Evolutionary conservation across 1,139 yeast genomes (phyloP).

Genomic region (Magnusiomyces clavatus): DNA sequence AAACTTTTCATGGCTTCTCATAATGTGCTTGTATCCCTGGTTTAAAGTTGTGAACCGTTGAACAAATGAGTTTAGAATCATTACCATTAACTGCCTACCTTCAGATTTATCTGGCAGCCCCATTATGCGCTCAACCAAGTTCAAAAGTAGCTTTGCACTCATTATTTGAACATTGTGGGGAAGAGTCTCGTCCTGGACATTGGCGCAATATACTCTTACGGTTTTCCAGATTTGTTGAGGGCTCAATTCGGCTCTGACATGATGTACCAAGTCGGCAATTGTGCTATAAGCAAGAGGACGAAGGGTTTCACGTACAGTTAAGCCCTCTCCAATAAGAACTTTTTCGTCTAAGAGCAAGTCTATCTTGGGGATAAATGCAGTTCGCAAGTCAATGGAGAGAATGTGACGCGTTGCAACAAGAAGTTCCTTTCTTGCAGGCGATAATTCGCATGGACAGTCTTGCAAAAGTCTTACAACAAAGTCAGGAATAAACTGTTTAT

Average conservation of each 20-base stretch:
- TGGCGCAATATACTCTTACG: constrained; percentile 72
- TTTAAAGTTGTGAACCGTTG: constrained; percentile 73
- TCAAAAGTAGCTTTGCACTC: constrained; percentile 88
- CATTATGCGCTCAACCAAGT: constrained; percentile 82
- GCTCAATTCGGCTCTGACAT: constrained; percentile 77
- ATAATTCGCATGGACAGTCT: constrained; percentile 94
- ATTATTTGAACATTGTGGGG: constrained; percentile 91
- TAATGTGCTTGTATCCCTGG: constrained; percentile 58
- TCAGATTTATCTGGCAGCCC: constrained; percentile 76
- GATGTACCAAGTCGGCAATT: constrained; percentile 92
- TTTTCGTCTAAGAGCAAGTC: constrained; percentile 80
- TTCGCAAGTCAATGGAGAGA: constrained; percentile 77
- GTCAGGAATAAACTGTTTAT: constrained; percentile 70
- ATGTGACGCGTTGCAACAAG: constrained; percentile 94
- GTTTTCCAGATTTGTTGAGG: constrained; percentile 85
- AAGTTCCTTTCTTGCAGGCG: constrained; percentile 87
- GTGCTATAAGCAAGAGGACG: constrained; percentile 88
- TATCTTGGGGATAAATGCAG: constrained; percentile 76
- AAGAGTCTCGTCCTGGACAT: constrained; percentile 72
- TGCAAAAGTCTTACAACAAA: constrained; percentile 77
- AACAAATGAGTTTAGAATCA: constrained; percentile 79
- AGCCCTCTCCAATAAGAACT: constrained; percentile 84
- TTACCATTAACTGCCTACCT: constrained; percentile 61
- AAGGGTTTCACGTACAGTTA: constrained; percentile 82
- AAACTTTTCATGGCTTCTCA: constrained; percentile 44